Conservation (phyloP, 75 land plant genomes). For the Pinus tabuliformis region DNA sequence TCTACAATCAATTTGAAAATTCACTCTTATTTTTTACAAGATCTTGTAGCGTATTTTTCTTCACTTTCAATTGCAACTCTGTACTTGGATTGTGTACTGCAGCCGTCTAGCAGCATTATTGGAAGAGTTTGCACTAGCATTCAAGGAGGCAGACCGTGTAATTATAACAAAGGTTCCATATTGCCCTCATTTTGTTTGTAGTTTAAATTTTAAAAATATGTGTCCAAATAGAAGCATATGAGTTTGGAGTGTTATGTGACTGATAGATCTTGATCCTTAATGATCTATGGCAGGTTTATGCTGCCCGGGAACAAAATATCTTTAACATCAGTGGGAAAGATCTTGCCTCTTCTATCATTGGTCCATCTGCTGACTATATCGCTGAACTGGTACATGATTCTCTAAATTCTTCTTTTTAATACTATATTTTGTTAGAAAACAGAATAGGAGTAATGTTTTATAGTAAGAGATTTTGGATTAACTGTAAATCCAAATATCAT, state of each 20-base stretch:
- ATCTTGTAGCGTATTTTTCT: neutral
- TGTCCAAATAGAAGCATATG: neutral
- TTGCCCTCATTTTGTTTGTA: neutral
- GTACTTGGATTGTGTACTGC: slow-evolving; percentile 3
- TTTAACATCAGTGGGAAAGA: slow-evolving; percentile 46
- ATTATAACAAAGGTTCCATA: slow-evolving; percentile 52
- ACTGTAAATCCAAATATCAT: neutral
- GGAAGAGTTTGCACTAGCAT: slow-evolving; percentile 48
- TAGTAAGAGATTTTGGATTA: neutral
- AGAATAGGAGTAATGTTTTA: neutral
- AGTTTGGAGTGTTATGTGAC: neutral
- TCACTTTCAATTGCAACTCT: neutral
- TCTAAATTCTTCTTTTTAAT: neutral
- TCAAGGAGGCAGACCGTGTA: slow-evolving; percentile 56
- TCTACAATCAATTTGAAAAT: neutral
- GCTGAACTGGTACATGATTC: slow-evolving; percentile 34
- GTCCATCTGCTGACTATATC: slow-evolving; percentile 53
- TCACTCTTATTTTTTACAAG: neutral
- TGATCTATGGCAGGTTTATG: slow-evolving; percentile 43
- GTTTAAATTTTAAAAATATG: neutral
- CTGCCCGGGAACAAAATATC: slow-evolving; percentile 43
- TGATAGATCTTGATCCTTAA: neutral
- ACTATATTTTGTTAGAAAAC: neutral
- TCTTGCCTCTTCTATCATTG: slow-evolving; percentile 36
- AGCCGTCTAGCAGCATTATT: slow-evolving; percentile 56